A percentile compares a stretch with the other conserved stretches of the same genome.
Evolutionary conservation across 192 early-diverging fungal genomes (phyloP).

Genomic region (Geranomyces michiganensis): DNA sequence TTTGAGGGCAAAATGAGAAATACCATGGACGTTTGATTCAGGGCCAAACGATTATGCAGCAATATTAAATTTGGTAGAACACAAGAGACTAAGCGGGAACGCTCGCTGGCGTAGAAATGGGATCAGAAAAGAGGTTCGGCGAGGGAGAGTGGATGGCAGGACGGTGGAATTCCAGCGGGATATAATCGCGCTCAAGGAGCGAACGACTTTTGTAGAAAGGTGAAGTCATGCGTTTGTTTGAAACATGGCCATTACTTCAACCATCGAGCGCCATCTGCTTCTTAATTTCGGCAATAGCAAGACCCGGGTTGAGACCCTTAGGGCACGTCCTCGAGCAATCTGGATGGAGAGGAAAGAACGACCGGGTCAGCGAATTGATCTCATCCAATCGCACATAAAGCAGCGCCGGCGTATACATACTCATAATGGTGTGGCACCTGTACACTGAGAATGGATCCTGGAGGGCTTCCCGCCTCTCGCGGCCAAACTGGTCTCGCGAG

Average conservation of each 20-base stretch:
- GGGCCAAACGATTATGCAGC: no score
- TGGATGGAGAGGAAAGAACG: background rate
- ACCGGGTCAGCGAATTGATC: background rate
- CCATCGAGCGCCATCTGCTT: constrained; percentile 78
- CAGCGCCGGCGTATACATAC: constrained; percentile 9
- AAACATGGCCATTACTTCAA: constrained; percentile 30
- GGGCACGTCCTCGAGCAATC: constrained; percentile 97
- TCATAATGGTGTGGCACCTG: constrained; percentile 99
- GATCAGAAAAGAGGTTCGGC: no score
- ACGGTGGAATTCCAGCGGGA: constrained; percentile 2
- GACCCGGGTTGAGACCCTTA: constrained; percentile 97
- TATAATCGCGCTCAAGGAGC: constrained; percentile 18
- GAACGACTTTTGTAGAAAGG: no score
- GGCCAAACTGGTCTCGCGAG: constrained; percentile 88
- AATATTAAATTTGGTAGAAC: background rate
- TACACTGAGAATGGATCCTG: constrained; percentile 97
- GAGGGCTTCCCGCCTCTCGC: constrained; percentile 81
- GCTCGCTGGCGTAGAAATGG: no score
- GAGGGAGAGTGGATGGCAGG: no score
- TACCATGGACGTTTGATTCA: no score
- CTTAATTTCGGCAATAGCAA: constrained; percentile 96
- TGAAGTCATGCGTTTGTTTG: no score
- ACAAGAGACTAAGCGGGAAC: background rate
- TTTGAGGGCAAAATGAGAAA: no score
- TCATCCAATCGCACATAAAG: background rate